phyloP scores from a whole-genome alignment of 2,329 filamentous ascomycete genomes.

The Epichloe bromicola region DNA sequence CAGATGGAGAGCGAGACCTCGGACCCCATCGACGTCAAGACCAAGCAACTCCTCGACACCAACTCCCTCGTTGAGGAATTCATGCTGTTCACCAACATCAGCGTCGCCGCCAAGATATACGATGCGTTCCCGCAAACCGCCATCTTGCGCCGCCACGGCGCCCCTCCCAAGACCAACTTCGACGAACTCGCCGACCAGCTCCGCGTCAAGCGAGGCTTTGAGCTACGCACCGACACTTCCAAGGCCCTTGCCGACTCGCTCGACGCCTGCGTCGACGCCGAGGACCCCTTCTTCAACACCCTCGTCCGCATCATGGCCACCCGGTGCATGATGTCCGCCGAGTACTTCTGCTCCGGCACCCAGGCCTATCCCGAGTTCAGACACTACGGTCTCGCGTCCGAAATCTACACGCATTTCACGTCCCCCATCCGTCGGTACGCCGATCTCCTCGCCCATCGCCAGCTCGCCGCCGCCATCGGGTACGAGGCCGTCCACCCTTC shows the following conservation, averaged over 20 bases:
- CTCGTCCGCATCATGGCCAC: conserved; percentile 95
- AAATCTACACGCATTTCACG: conserved; percentile 98
- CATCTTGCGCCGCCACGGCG: conserved; percentile 79
- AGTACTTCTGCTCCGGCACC: conserved; percentile 93
- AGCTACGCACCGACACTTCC: conserved; percentile 73
- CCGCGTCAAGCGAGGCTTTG: conserved; percentile 69
- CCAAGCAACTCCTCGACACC: conserved; percentile 84
- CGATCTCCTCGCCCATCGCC: conserved; percentile 87
- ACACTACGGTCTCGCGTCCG: conserved; percentile 89
- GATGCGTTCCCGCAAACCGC: conserved; percentile 90
- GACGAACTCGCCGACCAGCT: conserved; percentile 88
- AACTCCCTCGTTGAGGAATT: conserved; percentile 98
- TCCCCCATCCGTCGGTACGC: conserved; percentile 94
- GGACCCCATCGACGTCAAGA: conserved; percentile 91
- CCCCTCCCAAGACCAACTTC: conserved; percentile 91
- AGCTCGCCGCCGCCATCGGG: conserved; percentile 88
- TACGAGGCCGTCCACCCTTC: conserved; percentile 79
- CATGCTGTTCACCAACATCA: conserved; percentile 97
- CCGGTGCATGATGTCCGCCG: conserved; percentile 96
- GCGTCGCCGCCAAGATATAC: conserved; percentile 82
- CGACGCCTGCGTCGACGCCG: conserved; percentile 65
- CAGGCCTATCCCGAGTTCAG: conserved; percentile 89
- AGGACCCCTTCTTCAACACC: conserved; percentile 95
- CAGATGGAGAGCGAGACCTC: conserved; percentile 92
- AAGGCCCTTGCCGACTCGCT: conserved; percentile 89